phyloP scores from a whole-genome alignment of 1,284 basidiomycete species.

The Sparassis latifolia region DNA sequence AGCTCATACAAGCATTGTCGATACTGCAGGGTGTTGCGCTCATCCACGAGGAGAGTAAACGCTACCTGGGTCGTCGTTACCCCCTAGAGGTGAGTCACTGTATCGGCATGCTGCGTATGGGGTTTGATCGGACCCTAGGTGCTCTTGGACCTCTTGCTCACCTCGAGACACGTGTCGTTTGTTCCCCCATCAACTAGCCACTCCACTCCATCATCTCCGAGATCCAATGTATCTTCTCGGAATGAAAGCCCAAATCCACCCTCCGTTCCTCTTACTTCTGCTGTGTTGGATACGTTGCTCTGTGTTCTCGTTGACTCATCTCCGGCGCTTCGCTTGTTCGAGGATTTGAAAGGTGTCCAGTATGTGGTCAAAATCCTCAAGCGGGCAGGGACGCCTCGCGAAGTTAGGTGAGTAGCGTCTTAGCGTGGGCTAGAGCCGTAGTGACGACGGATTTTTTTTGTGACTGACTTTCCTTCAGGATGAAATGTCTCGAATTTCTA shows the following conservation, averaged over 20 bases:
- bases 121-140: constrained; percentile 31
- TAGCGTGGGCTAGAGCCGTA: too few species aligned
- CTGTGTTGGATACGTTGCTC: constrained; percentile 74
- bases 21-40: constrained; percentile 79
- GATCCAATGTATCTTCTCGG: constrained; percentile 11
- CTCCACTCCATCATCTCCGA: constrained; percentile 12
- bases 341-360: constrained; percentile 70
- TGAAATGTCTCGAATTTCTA: constrained; percentile 90
- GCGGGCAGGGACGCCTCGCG: constrained; percentile 71
- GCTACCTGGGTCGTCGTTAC: constrained; percentile 60
- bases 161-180: constrained; percentile 52
- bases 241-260: constrained; percentile 17
- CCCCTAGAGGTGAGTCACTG: constrained; percentile 57
- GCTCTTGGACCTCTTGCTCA: constrained; percentile 60
- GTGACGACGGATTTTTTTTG: background rate
- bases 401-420: constrained; percentile 60
- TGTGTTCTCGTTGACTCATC: constrained; percentile 82
- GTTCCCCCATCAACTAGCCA: constrained; percentile 8
- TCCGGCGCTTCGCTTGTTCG: constrained; percentile 66
- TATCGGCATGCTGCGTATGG: background rate
- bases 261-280: constrained; percentile 39
- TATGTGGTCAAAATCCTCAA: constrained; percentile 79
- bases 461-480: constrained; percentile 37
- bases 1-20: constrained; percentile 52
- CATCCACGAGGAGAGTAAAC: constrained; percentile 63